These are phyloP conservation scores for Rostrohypoxylon terebratum DNA, from an alignment of 495 filamentous ascomycete genomes.

Conservation along the genomic window DNA sequence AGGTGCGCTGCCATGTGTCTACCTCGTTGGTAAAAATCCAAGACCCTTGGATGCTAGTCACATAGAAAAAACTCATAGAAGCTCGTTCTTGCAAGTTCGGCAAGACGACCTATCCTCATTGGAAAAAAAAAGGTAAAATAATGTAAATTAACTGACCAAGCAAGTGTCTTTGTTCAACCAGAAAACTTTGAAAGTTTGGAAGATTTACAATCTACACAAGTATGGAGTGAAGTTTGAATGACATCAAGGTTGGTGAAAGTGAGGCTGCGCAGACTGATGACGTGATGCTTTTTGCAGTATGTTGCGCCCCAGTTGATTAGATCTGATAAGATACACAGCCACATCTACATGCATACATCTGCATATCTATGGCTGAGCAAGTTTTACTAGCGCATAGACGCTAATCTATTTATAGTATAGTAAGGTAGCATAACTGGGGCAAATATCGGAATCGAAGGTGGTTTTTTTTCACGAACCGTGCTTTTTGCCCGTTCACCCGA, in stretches of 20 bases:
- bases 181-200: neutral
- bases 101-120: no score
- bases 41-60: neutral
- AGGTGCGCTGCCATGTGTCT: neutral
- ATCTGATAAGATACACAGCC: slow-evolving; percentile 41
- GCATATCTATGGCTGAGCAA: slow-evolving; percentile 20
- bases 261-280: neutral
- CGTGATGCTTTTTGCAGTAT: neutral
- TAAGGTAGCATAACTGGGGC: slow-evolving; percentile 11
- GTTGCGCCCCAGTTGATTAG: slow-evolving; percentile 9
- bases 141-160: no score
- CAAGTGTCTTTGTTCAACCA: no score
- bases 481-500: slow-evolving; percentile 41
- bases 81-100: neutral
- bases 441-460: slow-evolving; percentile 6
- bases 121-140: no score
- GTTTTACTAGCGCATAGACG: neutral
- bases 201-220: neutral
- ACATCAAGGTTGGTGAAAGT: neutral
- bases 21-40: neutral
- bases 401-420: slow-evolving; percentile 19
- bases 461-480: slow-evolving; percentile 25
- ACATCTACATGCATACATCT: slow-evolving; percentile 25
- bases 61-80: neutral
- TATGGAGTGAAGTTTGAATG: neutral